phyloP scores from a whole-genome alignment of 345 rosid genomes.

The Theobroma cacao region DNA sequence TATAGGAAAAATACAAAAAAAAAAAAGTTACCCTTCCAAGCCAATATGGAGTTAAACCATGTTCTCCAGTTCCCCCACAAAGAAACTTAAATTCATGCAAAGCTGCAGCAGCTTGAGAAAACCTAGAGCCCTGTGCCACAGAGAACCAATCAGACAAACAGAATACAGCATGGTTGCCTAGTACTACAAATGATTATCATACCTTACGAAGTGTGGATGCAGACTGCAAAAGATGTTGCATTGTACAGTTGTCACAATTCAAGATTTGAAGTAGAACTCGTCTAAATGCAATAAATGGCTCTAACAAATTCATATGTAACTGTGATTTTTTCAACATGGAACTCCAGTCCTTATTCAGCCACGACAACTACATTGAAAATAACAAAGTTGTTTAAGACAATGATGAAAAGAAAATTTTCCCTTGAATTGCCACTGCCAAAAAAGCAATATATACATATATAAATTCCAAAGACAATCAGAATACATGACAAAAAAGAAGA shows the following conservation, averaged over 20 bases:
- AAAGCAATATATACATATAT: not conserved
- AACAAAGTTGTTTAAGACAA: slow-evolving; percentile 22
- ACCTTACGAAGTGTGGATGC: slow-evolving; percentile 96
- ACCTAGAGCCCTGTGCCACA: slow-evolving; percentile 67
- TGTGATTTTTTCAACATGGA: slow-evolving; percentile 61
- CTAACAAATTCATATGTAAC: slow-evolving; percentile 90
- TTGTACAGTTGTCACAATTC: slow-evolving; percentile 54
- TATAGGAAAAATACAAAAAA: not conserved
- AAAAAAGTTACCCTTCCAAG: slow-evolving; percentile 73
- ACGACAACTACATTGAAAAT: slow-evolving; percentile 54
- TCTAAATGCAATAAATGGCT: slow-evolving; percentile 91
- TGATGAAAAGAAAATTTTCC: not conserved
- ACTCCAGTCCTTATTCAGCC: slow-evolving; percentile 75
- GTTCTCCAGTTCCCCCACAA: slow-evolving; percentile 42
- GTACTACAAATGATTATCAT: slow-evolving; percentile 11
- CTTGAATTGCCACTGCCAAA: not conserved
- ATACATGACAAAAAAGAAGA: no score
- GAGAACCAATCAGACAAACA: slow-evolving; percentile 17
- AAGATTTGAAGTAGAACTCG: slow-evolving; percentile 77
- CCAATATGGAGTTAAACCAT: slow-evolving; percentile 56
- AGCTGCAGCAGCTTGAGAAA: slow-evolving; percentile 85
- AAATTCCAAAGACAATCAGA: not conserved
- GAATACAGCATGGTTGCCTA: not conserved
- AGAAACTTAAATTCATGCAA: slow-evolving; percentile 84
- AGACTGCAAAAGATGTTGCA: slow-evolving; percentile 85